Base-by-base conservation (phyloP, 495 filamentous ascomycete genomes). In the Penicillium arizonense region DNA sequence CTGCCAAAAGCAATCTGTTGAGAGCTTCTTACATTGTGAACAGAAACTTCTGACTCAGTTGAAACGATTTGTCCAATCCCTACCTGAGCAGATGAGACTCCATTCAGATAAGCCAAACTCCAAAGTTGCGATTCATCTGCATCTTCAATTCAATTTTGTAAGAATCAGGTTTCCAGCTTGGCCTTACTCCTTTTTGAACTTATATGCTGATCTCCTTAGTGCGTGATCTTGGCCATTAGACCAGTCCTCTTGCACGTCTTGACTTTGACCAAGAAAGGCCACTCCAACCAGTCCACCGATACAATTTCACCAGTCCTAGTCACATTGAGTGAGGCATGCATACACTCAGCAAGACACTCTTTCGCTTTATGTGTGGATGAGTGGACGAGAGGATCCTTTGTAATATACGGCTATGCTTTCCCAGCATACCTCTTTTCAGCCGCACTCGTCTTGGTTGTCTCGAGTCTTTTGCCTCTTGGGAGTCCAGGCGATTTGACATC, bases 381-480 rank as follows among this genome's bases (percentile, higher is more conserved):
- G 42, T 76, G 69, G 69, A 68, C 70, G 48, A 62, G 63, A 42
- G 72, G 71, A 47, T 62, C 71, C 12, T 55, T 74, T 3, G 57
- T 64, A 8, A 55, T 64, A 12, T 71, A 68, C 32, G 69, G 68
- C 32, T 76, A 70, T 55, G 65, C 69, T 42, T 67, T 70, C 44
- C 63, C 69, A 9, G 63, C 68, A 8, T 76, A 65, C 36, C 57
- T 74, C 10, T 76, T 74, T 54, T 74, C 72, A 2, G 63, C 66
- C 2, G 62, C 62, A 1, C 51, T 72, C 2, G 55, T 71, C 5
- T 61, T 76, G 12, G 53, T 66, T 13, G 68, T 72, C 43, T 70
- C 72, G 21, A 67, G 61, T 43, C 61, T 72, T 38, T 42, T 68
- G 16, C 55, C 63, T 4, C 52, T 64, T 18, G 69, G 62, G 24